Conservation (phyloP, 2,329 filamentous ascomycete genomes). For the Colletotrichum musicola region DNA sequence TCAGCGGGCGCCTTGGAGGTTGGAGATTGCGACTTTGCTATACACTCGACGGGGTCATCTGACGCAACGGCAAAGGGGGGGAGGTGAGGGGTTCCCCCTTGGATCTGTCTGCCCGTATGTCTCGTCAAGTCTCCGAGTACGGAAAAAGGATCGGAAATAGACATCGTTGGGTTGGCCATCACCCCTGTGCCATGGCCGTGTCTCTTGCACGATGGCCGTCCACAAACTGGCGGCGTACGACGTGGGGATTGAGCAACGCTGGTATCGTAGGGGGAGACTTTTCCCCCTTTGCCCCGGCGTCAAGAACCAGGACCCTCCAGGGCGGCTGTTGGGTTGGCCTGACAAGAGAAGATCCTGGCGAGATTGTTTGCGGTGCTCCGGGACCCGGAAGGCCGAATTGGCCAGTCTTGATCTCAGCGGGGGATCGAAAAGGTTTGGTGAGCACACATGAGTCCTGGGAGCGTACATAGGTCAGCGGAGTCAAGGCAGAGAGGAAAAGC, state of each 20-base stretch:
- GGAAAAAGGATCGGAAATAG: slow-evolving; percentile 6
- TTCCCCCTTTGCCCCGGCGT: neutral
- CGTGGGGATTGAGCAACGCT: neutral
- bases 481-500: neutral
- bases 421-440: neutral
- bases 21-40: slow-evolving; percentile 22
- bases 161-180: neutral
- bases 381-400: neutral
- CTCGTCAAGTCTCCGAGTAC: neutral
- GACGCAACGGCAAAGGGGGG: slow-evolving; percentile 9
- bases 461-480: neutral
- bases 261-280: neutral
- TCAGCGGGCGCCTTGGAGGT: slow-evolving; percentile 17
- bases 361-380: neutral
- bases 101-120: neutral
- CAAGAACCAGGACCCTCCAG: neutral
- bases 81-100: slow-evolving; percentile 3
- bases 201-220: slow-evolving; percentile 20
- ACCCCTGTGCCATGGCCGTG: neutral
- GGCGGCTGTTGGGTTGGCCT: slow-evolving; percentile 11
- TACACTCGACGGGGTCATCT: slow-evolving; percentile 32
- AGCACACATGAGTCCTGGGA: neutral
- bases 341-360: neutral
- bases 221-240: neutral
- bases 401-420: neutral